Evolutionary conservation across 345 rosid genomes (phyloP).

Genomic region (Geranium rotundifolium): DNA sequence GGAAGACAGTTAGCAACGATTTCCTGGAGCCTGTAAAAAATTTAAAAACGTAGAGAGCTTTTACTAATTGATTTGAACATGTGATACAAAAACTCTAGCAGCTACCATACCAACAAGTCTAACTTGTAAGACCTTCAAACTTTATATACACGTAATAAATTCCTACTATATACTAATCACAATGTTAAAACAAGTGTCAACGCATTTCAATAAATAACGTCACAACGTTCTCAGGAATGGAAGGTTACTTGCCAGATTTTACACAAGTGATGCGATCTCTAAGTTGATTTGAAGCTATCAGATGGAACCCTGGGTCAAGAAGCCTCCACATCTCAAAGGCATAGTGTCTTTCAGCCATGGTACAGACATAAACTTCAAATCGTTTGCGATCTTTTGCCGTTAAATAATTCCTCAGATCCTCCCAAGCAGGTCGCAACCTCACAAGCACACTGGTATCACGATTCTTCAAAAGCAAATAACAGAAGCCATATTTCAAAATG

Average conservation of each 20-base stretch:
- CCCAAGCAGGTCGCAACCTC: slow-evolving; percentile 98
- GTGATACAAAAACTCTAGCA: background rate
- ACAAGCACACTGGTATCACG: slow-evolving; percentile 99
- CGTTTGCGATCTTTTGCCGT: slow-evolving; percentile 88
- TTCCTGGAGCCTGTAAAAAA: slow-evolving; percentile 56
- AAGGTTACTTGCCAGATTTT: slow-evolving; percentile 55
- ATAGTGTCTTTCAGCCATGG: slow-evolving; percentile 99
- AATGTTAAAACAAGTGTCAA: background rate
- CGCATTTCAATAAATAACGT: background rate
- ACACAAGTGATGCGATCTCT: slow-evolving; percentile 80
- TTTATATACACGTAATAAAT: background rate
- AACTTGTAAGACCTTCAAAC: background rate
- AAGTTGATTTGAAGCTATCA: slow-evolving; percentile 69
- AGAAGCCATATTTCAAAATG: too few relatives aligned
- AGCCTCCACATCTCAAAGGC: slow-evolving; percentile 99
- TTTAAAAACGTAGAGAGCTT: slow-evolving; percentile 10
- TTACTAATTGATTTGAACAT: slow-evolving; percentile 1
- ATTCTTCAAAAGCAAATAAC: slow-evolving; percentile 35
- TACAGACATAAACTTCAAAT: slow-evolving; percentile 98
- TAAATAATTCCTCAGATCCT: slow-evolving; percentile 82
- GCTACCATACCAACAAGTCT: background rate
- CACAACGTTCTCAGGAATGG: slow-evolving; percentile 3
- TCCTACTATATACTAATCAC: background rate
- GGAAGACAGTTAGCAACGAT: slow-evolving; percentile 77
- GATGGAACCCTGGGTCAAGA: slow-evolving; percentile 81